A percentile compares a stretch with the other conserved stretches of the same genome.
These are phyloP conservation scores for Arachis monticola DNA, from an alignment of 331 rosid genomes.

Conservation along the genomic window DNA sequence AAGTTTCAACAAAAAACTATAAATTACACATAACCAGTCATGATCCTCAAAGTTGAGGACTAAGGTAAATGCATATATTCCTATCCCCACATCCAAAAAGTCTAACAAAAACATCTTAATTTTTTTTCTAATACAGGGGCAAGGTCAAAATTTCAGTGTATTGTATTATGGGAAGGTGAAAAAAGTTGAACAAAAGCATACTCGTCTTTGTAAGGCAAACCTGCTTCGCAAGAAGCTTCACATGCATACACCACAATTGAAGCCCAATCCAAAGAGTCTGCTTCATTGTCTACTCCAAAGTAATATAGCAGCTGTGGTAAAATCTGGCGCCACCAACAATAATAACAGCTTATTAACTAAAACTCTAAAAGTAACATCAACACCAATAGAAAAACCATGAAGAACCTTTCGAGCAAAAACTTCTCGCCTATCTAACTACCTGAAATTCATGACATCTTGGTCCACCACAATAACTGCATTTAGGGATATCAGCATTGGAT, in stretches of 20 bases:
- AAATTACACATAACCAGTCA: no score
- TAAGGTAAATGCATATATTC: no score
- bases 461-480: slow-evolving; percentile 67
- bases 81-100: no score
- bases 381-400: no score
- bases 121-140: no score
- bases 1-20: no score
- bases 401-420: background rate
- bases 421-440: slow-evolving; percentile 52
- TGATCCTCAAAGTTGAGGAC: no score
- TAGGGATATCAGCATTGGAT: slow-evolving; percentile 70
- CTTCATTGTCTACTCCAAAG: slow-evolving; percentile 67
- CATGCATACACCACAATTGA: slow-evolving; percentile 72
- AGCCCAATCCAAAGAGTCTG: slow-evolving; percentile 83
- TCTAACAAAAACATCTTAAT: no score
- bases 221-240: slow-evolving; percentile 73
- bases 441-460: slow-evolving; percentile 73
- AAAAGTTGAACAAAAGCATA: slow-evolving; percentile 81
- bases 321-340: slow-evolving; percentile 51
- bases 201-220: slow-evolving; percentile 66
- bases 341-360: slow-evolving; percentile 7
- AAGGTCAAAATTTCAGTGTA: background rate
- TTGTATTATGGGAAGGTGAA: slow-evolving; percentile 37
- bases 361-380: no score
- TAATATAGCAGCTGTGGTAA: slow-evolving; percentile 83